phyloP scores from a whole-genome alignment of 371 early-diverging fungal genomes.

The Actinomortierella wolfii region DNA sequence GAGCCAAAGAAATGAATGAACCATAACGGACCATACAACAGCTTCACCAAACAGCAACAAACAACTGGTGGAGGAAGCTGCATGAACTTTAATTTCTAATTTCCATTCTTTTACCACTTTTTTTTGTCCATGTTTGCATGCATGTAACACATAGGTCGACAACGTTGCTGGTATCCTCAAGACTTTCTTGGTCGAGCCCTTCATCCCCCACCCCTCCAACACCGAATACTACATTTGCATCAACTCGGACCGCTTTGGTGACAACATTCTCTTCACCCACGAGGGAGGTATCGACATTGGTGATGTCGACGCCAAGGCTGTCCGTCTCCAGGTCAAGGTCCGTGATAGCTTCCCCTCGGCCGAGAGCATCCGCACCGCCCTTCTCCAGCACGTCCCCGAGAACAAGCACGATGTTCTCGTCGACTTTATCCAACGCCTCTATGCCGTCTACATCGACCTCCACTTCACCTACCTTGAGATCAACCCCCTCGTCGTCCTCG shows the following conservation, averaged over 20 bases:
- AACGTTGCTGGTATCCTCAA: constrained; percentile 84
- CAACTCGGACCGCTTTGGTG: constrained; percentile 94
- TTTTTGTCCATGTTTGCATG: too few species aligned
- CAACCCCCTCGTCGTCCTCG: constrained; percentile 96
- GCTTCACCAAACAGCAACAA: too few species aligned
- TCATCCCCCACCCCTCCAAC: constrained; percentile 89
- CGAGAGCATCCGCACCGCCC: constrained; percentile 65
- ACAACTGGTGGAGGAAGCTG: too few species aligned
- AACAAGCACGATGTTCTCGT: constrained; percentile 86
- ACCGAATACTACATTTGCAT: constrained; percentile 97
- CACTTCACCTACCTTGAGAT: constrained; percentile 99
- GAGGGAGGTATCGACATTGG: constrained; percentile 98
- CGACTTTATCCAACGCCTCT: constrained; percentile 90
- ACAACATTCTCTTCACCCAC: constrained; percentile 94
- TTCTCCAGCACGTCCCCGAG: constrained; percentile 67
- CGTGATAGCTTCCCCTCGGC: constrained; percentile 66
- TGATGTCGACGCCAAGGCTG: constrained; percentile 97
- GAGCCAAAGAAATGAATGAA: too few species aligned
- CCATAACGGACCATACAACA: too few species aligned
- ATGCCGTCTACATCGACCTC: constrained; percentile 92
- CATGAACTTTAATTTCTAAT: too few species aligned
- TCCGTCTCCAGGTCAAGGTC: constrained; percentile 79
- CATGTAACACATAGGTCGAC: constrained; percentile 65
- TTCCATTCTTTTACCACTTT: too few species aligned
- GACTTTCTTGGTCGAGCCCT: constrained; percentile 96